Conservation (phyloP, 2,329 filamentous ascomycete genomes). For the Ophiostoma ulmi region DNA sequence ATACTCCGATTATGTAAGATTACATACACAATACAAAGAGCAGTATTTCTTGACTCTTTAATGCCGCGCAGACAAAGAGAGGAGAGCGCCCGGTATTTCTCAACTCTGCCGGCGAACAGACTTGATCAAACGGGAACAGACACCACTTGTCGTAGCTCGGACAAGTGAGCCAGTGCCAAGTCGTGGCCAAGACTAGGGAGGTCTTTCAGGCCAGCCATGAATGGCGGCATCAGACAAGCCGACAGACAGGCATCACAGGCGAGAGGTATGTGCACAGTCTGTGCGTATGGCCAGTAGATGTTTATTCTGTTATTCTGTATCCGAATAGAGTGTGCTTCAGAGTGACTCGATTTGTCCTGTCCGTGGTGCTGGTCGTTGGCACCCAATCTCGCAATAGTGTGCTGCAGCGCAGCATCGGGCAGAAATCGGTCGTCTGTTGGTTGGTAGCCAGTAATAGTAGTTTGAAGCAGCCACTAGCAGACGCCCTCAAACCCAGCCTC, state of each 20-base stretch:
- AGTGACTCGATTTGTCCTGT: background rate
- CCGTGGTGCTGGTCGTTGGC: background rate
- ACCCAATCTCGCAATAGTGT: conserved; percentile 2
- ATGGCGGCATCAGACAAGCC: background rate
- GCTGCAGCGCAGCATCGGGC: background rate
- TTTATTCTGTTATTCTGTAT: too few relatives aligned
- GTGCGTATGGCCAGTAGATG: background rate
- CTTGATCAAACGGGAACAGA: background rate
- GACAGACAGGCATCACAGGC: background rate
- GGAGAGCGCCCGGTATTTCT: background rate
- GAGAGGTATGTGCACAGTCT: conserved; percentile 8
- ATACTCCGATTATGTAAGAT: background rate
- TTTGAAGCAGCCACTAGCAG: background rate
- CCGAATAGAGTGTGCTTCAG: too few relatives aligned
- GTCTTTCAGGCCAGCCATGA: background rate
- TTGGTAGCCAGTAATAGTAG: background rate
- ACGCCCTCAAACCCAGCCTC: background rate
- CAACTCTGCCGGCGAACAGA: background rate
- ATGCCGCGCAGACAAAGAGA: too few relatives aligned
- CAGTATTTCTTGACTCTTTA: too few relatives aligned
- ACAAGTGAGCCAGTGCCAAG: background rate
- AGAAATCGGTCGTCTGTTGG: background rate
- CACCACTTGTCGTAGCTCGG: background rate
- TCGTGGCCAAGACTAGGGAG: background rate
- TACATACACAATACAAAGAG: background rate